Conservation (phyloP, 2,329 filamentous ascomycete species). For the Fusarium pseudoanthophilum region DNA sequence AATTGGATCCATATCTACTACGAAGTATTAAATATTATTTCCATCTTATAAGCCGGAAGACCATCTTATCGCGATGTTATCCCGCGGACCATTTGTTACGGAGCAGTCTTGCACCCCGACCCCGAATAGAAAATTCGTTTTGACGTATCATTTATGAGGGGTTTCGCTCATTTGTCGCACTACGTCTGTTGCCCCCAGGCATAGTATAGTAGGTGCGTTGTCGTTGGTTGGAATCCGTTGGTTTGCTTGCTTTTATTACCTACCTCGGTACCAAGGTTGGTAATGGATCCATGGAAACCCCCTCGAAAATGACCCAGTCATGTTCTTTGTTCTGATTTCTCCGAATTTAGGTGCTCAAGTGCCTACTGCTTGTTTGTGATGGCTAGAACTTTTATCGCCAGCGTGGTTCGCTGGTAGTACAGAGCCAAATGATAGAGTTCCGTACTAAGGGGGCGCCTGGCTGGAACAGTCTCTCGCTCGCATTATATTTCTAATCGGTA, state of each 20-base stretch:
- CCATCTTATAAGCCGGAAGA: background rate
- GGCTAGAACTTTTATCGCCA: background rate
- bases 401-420: background rate
- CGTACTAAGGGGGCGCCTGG: background rate
- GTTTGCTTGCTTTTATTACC: slow-evolving; percentile 4
- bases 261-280: background rate
- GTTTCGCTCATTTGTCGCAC: slow-evolving; percentile 15
- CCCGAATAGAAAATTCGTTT: background rate
- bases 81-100: background rate
- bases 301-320: background rate
- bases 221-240: slow-evolving; percentile 4
- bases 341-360: background rate
- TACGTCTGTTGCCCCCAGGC: background rate
- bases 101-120: background rate
- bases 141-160: slow-evolving; percentile 20
- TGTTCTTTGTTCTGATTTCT: slow-evolving; percentile 12
- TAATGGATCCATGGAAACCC: background rate
- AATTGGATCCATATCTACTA: background rate
- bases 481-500: background rate
- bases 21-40: background rate
- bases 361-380: background rate
- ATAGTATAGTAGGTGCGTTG: background rate
- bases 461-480: background rate
- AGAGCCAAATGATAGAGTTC: slow-evolving; percentile 5
- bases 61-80: background rate